A percentile compares a stretch with the other conserved stretches of the same genome.
Evolutionary conservation across 1,139 yeast genomes (phyloP).

Genomic region (Suhomyces chickasaworum): DNA sequence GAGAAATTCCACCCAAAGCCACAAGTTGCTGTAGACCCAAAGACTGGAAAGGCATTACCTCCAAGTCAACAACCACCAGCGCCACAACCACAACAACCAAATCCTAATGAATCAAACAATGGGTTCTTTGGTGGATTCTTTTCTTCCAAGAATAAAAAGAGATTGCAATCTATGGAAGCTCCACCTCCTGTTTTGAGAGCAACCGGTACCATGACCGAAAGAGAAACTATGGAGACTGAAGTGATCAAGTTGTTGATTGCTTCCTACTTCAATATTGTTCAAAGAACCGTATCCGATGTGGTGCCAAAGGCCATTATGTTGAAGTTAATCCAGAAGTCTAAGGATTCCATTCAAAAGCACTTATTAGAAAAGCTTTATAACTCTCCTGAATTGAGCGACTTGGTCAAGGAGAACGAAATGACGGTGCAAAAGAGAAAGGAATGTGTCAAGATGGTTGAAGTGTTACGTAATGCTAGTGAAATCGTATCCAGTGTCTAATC

Average conservation of each 20-base stretch:
- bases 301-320: constrained; percentile 96
- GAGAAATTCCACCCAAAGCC: constrained; percentile 86
- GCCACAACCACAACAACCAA: constrained; percentile 27
- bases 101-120: constrained; percentile 47
- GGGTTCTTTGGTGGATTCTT: constrained; percentile 96
- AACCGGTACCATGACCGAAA: constrained; percentile 90
- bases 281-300: constrained; percentile 89
- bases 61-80: constrained; percentile 43
- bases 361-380: constrained; percentile 84
- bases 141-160: constrained; percentile 88
- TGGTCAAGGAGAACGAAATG: constrained; percentile 88
- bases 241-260: constrained; percentile 89
- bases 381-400: constrained; percentile 68
- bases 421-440: constrained; percentile 95
- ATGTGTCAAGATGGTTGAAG: constrained; percentile 92
- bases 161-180: constrained; percentile 94
- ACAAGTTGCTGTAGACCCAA: constrained; percentile 84
- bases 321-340: constrained; percentile 81
- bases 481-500: constrained; percentile 80
- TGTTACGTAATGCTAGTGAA: constrained; percentile 83
- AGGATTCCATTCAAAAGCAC: constrained; percentile 87
- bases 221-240: constrained; percentile 96
- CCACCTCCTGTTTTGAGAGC: constrained; percentile 97
- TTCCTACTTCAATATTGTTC: constrained; percentile 89
- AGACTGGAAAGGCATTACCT: constrained; percentile 79